Evolutionary conservation across 148 eudicot genomes (phyloP), one percentile per base, ranked within the genome.

Genomic region (Chenopodium formosanum): DNA sequence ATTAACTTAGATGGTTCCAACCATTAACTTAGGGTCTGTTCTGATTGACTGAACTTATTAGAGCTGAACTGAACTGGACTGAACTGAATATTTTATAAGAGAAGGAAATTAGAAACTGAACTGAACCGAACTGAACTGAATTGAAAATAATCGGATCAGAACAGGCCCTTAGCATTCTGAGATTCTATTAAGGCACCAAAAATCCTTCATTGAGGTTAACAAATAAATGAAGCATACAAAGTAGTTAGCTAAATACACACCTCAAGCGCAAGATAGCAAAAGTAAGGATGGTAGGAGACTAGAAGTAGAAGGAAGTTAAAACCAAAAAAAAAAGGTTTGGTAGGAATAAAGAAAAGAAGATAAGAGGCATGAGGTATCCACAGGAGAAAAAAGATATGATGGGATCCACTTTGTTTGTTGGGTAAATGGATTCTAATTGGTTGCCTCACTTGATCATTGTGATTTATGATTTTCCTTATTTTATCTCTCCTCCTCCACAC

Each of bases 321-420:
- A 37, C 40, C 40, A 37, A 37, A 37, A 70, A 67, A 67, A 19
- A 3, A 11, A 25, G 62, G 74, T 56, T 76, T 77, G 84, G 76
- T 69, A 8, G 34, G 60, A 82, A 31, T 31, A 31, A 17, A 48
- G 2, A 65, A 58, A 25, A 82, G 65, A 56, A 40, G 83, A 81
- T 74, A 81, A 74, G 83, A 66, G 73, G 71, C 44, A 74, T 81
- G 83, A 66, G 78, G 78, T 81, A 68, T 69, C 9, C 75, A 69
- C 50, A 52, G 14, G 74, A 52, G n/a, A 52, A 65, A 77, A 63
- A 68, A 67, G 19, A 22, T 68, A 53, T 53, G 22, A 27, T 74
- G 75, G 84, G 80, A 68, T 75, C 75, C 25, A 56, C 20, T 56
- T 56, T 56, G 22, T 82, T 76, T 76, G 79, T 75, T 82, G 53